Evolutionary conservation across 2,329 filamentous ascomycete species (phyloP), one percentile per base, ranked within the genome.

Genomic region (Fusarium acutatum): DNA sequence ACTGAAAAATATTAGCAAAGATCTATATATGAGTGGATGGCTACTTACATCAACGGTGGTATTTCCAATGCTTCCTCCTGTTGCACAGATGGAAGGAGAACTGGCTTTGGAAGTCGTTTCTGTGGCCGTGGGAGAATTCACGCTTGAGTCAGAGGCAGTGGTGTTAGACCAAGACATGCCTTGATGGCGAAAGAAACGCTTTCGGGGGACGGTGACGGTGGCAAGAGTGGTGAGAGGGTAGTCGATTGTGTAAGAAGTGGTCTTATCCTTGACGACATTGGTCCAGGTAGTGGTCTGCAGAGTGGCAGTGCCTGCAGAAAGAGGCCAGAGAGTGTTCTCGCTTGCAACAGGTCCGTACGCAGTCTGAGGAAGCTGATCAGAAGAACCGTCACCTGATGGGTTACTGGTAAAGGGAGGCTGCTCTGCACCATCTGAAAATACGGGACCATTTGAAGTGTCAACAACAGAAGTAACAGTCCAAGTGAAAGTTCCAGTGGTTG

Each of bases 201-300:
- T 79, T 18, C 69, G 69, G 22, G 79, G 74, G 37, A 79, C 69
- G 20, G 79, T 75, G 26, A 83, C 53, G n/a, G 81, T 83, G 14
- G 77, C 79, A 70, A 84, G 69, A 2, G 82, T 84, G 8, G 82
- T 83, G 43, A 84, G 70, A 34, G 82, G 82, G 56, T 82, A 83
- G 60, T 81, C 79, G 59, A 83, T 74, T 3, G 81, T 83, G 67
- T 83, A 83, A 3, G 83, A 84, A 10, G 83, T 84, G 6, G 82
- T 84, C 37, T 78, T 75, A 47, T 82, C 81, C 4, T 78, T 74
- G 32, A 84, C 81, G 52, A 84, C 59, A 37, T 84, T 84, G 62
- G 80, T 79, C 81, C 82, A 83, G 26, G 82, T 84, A 54, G 79
- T 81, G 13, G 82, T 84, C 26, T 80, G 75, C 7, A 83, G 66